A percentile compares a stretch with the other conserved stretches of the same genome.
These are phyloP conservation scores for Mariannaea elegans DNA, from an alignment of 2,329 filamentous ascomycete species.

Conservation along the genomic window DNA sequence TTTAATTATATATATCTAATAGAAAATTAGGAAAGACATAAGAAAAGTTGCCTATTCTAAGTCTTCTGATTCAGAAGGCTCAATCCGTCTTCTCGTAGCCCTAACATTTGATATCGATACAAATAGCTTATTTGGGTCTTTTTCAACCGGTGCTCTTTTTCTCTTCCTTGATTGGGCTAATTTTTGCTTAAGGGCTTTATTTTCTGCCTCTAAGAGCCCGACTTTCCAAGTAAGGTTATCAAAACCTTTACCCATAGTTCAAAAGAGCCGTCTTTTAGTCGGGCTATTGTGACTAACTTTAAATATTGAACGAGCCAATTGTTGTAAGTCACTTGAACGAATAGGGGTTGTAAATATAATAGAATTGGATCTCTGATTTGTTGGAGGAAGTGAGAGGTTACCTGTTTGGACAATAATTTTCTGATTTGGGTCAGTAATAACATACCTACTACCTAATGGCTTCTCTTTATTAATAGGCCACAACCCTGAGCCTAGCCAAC, in stretches of 20 bases:
- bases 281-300: neutral
- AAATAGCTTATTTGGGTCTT: neutral
- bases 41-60: no score
- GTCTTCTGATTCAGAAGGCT: no score
- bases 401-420: neutral
- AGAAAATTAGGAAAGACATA: no score
- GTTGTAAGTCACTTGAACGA: neutral
- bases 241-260: neutral
- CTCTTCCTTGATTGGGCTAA: neutral
- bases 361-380: neutral
- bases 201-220: neutral
- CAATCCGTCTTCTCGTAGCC: neutral
- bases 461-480: neutral
- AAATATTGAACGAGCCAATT: neutral
- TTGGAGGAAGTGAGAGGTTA: neutral
- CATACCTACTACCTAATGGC: neutral
- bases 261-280: neutral
- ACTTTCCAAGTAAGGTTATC: neutral
- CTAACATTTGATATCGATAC: neutral
- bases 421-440: neutral
- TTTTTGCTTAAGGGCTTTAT: neutral
- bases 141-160: neutral
- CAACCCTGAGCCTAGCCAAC: neutral
- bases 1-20: no score
- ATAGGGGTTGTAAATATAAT: neutral